phyloP scores from a whole-genome alignment of 129 eudicot genomes.

The Cynara cardunculus region DNA sequence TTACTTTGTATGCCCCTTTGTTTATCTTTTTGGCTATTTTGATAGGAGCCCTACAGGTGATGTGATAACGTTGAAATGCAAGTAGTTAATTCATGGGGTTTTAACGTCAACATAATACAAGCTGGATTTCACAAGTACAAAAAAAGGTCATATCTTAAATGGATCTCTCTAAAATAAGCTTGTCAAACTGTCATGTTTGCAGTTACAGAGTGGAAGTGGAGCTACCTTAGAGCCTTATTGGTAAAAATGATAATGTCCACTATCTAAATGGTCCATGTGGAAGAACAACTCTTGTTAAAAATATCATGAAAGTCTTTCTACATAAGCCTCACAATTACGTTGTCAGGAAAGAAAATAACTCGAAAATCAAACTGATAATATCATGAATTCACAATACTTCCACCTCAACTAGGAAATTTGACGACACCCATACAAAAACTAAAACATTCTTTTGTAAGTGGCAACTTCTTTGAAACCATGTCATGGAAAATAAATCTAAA shows the following conservation, averaged over 20 bases:
- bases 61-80: not conserved
- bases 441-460: not conserved
- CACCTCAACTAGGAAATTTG: not conserved
- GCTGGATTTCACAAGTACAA: not conserved
- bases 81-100: not conserved
- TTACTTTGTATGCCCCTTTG: not conserved
- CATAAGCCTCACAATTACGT: not conserved
- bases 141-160: not conserved
- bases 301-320: conserved; percentile 1
- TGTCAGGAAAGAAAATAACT: not conserved
- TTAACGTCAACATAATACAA: not conserved
- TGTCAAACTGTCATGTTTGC: not conserved
- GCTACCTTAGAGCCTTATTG: conserved; percentile 3
- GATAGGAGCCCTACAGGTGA: not conserved
- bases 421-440: not conserved
- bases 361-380: not conserved
- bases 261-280: not conserved
- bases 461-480: not conserved
- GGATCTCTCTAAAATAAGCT: conserved; percentile 1
- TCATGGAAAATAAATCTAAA: not conserved
- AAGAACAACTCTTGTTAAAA: not conserved
- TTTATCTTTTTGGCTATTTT: not conserved
- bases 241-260: not conserved
- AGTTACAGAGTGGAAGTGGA: not conserved
- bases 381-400: not conserved